Base-by-base conservation (phyloP, 2,329 filamentous ascomycete genomes). In the Magnaporthiopsis incrustans region DNA sequence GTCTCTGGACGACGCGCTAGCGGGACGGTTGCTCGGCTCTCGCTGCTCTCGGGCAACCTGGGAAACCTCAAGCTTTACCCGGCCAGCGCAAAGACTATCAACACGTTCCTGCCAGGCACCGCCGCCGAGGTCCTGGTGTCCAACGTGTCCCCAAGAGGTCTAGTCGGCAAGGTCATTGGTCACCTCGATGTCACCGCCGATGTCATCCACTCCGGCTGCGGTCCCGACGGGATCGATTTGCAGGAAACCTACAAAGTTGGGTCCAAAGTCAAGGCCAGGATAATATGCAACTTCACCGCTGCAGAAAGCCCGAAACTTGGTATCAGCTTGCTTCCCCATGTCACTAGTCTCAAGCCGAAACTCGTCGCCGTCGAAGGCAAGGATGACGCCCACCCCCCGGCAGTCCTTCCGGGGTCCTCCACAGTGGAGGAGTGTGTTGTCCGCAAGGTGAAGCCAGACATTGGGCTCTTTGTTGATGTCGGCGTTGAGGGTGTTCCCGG, bases 171-270 rank as follows among this genome's bases (percentile, higher is more conserved):
- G 75, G 85, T 98, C 59, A 90, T 99, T 83, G 96, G 95, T 22
- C 86, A 93, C 73, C 78, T 99, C 30, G 91, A 97, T 76, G 90
- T 91, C 14, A 97, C 92, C 1, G 92, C 94, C 25, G 95, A 99
- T 74, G 75, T 94, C 50, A 85, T 97, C 58, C 95, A 99, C 75
- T 96, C 92, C 18, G 92, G 92, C 50, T 85, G 85, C 62, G 90
- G 88, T 4, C 84, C 87, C 57, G 83, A 85, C 64, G 86, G 86
- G 32, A 82, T 85, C 59, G 87, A 95, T 68, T 77, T 97, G 57
- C 86, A 87, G 60, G 85, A 88, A 60, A 89, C 89, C 72, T 94
- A 90, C 80, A 93, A 95, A 73, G 81, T 91, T 65, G 92, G 92
- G 57, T 87, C 88, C 63, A 96, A 94, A 73, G 80, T 94, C 69